A percentile compares a stretch with the other conserved stretches of the same genome.
Evolutionary conservation across 2,329 filamentous ascomycete species (phyloP).

Genomic region (Scleromitrula shiraiana): DNA sequence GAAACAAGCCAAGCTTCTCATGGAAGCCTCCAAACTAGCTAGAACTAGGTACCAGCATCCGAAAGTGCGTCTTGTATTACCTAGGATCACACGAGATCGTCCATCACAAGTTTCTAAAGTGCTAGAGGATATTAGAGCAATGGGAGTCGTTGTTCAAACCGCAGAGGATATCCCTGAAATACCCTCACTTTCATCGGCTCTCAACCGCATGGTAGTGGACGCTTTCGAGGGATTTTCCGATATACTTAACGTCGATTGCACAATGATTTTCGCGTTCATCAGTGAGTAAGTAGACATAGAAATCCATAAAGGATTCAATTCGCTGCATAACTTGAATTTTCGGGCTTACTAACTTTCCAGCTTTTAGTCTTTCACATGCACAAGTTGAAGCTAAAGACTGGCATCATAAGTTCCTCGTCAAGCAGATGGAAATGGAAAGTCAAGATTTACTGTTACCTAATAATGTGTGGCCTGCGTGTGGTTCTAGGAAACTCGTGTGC

Average conservation of each 20-base stretch:
- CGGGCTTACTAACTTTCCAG: background rate
- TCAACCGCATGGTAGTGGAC: constrained; percentile 32
- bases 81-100: constrained; percentile 44
- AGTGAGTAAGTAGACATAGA: constrained; percentile 40
- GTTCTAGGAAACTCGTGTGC: constrained; percentile 46
- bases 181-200: constrained; percentile 16
- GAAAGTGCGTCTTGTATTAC: constrained; percentile 50
- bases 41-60: constrained; percentile 53
- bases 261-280: constrained; percentile 58
- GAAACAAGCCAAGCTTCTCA: constrained; percentile 50
- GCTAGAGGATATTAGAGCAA: constrained; percentile 45
- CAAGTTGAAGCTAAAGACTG: constrained; percentile 26
- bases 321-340: background rate
- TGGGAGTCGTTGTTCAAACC: constrained; percentile 32
- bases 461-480: constrained; percentile 54
- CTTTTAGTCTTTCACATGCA: constrained; percentile 34
- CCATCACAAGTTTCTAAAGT: constrained; percentile 46
- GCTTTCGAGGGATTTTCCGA: constrained; percentile 33
- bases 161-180: constrained; percentile 20
- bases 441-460: constrained; percentile 50
- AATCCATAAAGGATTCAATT: background rate
- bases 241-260: constrained; percentile 50
- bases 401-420: constrained; percentile 26
- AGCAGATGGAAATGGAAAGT: constrained; percentile 55
- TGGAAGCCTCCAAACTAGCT: constrained; percentile 46